Base-by-base conservation (phyloP, 2,329 filamentous ascomycete genomes). In the Stagonosporopsis cucurbitacearum region DNA sequence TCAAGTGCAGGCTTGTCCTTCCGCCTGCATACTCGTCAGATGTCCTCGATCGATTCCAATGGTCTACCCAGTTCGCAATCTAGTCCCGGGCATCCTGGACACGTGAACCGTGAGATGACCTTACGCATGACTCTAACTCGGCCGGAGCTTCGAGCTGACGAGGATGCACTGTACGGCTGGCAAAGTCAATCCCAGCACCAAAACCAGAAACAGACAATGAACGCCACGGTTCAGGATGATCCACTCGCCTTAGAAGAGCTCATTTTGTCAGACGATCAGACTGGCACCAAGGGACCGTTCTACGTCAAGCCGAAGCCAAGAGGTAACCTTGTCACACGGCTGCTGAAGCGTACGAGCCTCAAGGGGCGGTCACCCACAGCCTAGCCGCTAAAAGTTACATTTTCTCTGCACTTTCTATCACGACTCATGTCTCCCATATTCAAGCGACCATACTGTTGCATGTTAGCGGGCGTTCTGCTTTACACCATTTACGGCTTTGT, bases 91-190 rank as follows among this genome's bases (percentile, higher is more conserved):
- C 63, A 67, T 30, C 46, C 55, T 13, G 66, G 64, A 7, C 65
- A 68, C 8, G 47, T 71, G 30, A 88, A 86, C 51, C 85, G 93
- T 30, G 93, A 98, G 75, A 97, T 97, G 93, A 98, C 95, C 2
- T 78, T 98, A 44, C 90, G 93, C 44, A 96, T 98, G 92, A 98
- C 94, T 0, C 83, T 98, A 50, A 98, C 95, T 3, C 83, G 93
- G 42, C 91, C 92, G 0, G 94, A 98, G 71, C 82, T 98, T 43
- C 87, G 92, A 37, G 88, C 88, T 4, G 82, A 88, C 59, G 89
- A 94, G 59, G 86, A 88, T 11, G 82, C 88, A 58, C 82, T 91
- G 15, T 91, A 92, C 66, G 86, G 86, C 37, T 90, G 87, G 86
- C 85, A 88, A 67, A 36, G 41, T 15, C 41, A 43, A 26, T 13